A percentile compares a stretch with the other conserved stretches of the same genome.
Conservation (phyloP, 441 rosid genomes). For the Omphalea diandra region DNA sequence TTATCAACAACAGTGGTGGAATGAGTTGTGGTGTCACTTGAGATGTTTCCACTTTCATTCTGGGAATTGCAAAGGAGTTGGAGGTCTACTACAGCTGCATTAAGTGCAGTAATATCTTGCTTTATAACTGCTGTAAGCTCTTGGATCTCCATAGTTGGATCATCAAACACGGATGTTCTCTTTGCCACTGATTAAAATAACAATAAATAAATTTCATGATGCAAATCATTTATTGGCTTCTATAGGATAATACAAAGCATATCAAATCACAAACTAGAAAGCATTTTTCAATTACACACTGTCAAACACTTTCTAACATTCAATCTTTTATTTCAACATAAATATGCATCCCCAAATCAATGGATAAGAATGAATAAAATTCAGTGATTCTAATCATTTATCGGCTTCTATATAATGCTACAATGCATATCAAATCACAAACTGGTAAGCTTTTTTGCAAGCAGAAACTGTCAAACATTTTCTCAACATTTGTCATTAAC, state of each 20-base stretch:
- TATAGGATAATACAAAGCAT: neutral
- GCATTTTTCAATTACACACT: no score
- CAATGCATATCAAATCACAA: neutral
- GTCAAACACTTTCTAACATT: no score
- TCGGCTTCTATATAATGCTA: neutral
- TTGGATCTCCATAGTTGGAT: constrained; percentile 92
- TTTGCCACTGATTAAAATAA: constrained; percentile 63
- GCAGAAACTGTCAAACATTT: no score
- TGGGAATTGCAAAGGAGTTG: constrained; percentile 77
- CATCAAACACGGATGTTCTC: constrained; percentile 88
- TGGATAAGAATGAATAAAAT: neutral
- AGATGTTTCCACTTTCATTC: constrained; percentile 58
- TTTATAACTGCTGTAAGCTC: constrained; percentile 82
- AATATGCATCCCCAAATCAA: no score
- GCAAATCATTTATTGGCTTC: constrained; percentile 1
- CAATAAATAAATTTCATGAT: neutral
- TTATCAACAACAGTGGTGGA: constrained; percentile 77
- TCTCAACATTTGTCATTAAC: neutral
- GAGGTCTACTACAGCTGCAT: constrained; percentile 85
- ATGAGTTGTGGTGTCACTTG: constrained; percentile 78
- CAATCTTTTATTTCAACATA: no score
- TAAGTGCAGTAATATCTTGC: constrained; percentile 90
- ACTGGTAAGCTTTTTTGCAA: no score
- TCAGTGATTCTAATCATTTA: neutral
- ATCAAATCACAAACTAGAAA: neutral